Conservation (phyloP, 2,329 filamentous ascomycete species). For the Cryphonectria parasitica region DNA sequence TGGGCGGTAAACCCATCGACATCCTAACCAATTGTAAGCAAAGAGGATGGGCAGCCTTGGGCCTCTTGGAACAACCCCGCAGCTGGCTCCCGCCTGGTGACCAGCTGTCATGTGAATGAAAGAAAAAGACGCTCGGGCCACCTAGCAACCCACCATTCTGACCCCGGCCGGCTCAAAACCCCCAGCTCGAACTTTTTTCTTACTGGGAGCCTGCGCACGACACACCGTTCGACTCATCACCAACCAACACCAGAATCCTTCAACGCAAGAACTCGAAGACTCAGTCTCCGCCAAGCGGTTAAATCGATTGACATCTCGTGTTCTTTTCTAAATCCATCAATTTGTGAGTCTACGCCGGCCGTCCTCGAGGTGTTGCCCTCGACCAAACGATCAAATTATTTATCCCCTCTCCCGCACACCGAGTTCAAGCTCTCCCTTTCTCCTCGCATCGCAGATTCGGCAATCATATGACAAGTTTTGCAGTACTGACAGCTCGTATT, state of each 20-base stretch:
- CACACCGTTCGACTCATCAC: slow-evolving; percentile 38
- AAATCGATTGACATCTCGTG: slow-evolving; percentile 99
- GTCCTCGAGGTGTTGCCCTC: not conserved
- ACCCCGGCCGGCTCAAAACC: slow-evolving; percentile 33
- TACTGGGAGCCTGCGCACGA: slow-evolving; percentile 10
- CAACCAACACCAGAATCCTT: slow-evolving; percentile 18
- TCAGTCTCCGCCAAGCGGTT: slow-evolving; percentile 99
- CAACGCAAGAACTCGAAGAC: slow-evolving; percentile 81
- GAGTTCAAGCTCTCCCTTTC: not conserved
- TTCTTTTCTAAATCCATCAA: slow-evolving; percentile 51
- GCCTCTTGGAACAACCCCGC: not conserved
- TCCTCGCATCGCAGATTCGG: slow-evolving; percentile 15
- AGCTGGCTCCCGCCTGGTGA: not conserved
- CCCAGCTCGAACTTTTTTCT: slow-evolving; percentile 36
- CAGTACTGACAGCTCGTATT: slow-evolving; percentile 8
- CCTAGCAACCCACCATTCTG: slow-evolving; percentile 23
- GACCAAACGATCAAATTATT: not conserved
- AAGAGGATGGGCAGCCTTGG: not conserved
- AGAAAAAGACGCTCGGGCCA: slow-evolving; percentile 1
- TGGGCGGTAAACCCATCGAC: not conserved
- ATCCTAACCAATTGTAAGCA: not conserved
- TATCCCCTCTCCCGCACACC: not conserved
- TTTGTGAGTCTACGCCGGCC: slow-evolving; percentile 30
- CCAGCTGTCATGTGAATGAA: not conserved
- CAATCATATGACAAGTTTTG: slow-evolving; percentile 11